A percentile compares a stretch with the other conserved stretches of the same genome.
These are phyloP conservation scores for Glycyrrhiza uralensis DNA, from an alignment of 306 rosid genomes.

Conservation along the genomic window DNA sequence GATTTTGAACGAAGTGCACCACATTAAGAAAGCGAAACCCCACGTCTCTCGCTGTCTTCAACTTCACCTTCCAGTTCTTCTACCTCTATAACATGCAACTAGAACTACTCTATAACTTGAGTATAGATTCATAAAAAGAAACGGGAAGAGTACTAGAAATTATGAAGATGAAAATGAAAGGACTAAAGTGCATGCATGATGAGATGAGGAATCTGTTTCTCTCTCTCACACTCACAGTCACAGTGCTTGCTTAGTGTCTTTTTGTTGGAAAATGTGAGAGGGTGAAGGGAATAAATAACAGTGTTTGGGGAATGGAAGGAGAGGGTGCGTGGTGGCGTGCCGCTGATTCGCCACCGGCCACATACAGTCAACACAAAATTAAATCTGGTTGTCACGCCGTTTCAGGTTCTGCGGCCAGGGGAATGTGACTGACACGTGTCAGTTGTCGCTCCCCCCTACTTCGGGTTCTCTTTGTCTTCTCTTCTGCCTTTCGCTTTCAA, in stretches of 20 bases:
- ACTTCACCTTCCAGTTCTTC: slow-evolving; percentile 12
- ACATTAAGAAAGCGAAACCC: too few relatives aligned
- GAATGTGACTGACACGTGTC: slow-evolving; percentile 75
- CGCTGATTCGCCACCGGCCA: slow-evolving; percentile 46
- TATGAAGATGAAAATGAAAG: background rate
- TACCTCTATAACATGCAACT: background rate
- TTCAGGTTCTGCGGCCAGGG: slow-evolving; percentile 44
- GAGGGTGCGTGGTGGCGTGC: background rate
- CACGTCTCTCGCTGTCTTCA: slow-evolving; percentile 53
- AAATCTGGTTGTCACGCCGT: slow-evolving; percentile 47
- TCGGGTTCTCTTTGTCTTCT: slow-evolving; percentile 13
- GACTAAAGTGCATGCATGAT: slow-evolving; percentile 16
- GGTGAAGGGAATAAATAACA: slow-evolving; percentile 19
- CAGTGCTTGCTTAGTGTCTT: background rate
- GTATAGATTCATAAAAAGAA: too few relatives aligned
- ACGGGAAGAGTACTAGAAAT: background rate
- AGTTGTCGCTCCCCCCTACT: slow-evolving; percentile 7
- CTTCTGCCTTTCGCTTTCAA: slow-evolving; percentile 28
- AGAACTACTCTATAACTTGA: too few relatives aligned
- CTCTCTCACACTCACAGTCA: too few relatives aligned
- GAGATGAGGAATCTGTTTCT: slow-evolving; percentile 20
- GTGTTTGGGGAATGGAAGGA: slow-evolving; percentile 14
- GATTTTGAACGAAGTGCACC: too few relatives aligned
- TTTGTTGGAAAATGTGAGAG: slow-evolving; percentile 43
- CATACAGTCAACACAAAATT: slow-evolving; percentile 42